Percentiles rank a stretch among this genome's conserved stretches.
Evolutionary conservation across 1,284 basidiomycete species (phyloP).

Genomic region (Apiotrichum montevideense): DNA sequence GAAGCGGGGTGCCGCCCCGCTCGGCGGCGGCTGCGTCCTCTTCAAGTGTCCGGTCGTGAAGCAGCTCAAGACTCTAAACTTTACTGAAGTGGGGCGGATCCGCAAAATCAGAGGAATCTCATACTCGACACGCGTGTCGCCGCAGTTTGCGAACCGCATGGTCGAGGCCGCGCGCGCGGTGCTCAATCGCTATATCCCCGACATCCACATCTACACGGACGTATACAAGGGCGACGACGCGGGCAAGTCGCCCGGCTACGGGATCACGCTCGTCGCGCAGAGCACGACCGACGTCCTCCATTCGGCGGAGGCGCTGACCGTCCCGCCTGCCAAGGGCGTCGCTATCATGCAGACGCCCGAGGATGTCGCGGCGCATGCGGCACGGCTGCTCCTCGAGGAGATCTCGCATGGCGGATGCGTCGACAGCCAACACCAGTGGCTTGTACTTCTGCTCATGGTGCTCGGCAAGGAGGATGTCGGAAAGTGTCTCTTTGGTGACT

Average conservation of each 20-base stretch:
- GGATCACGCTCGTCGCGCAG: constrained; percentile 80
- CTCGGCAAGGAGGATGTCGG: constrained; percentile 94
- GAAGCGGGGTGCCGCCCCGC: constrained; percentile 83
- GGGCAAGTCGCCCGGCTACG: constrained; percentile 94
- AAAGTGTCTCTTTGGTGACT: constrained; percentile 73
- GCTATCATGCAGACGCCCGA: constrained; percentile 62
- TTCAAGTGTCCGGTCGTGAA: constrained; percentile 90
- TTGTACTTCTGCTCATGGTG: constrained; percentile 88
- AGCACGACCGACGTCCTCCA: constrained; percentile 87
- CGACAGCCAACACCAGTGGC: constrained; percentile 78
- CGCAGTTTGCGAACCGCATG: constrained; percentile 96
- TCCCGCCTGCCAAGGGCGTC: constrained; percentile 41
- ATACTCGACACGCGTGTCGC: constrained; percentile 91
- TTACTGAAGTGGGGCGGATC: constrained; percentile 82
- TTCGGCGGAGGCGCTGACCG: constrained; percentile 75
- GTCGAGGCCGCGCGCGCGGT: constrained; percentile 88
- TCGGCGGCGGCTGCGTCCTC: constrained; percentile 86
- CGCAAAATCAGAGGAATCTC: constrained; percentile 93
- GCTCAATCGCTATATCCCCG: constrained; percentile 93
- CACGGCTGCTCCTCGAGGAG: constrained; percentile 70
- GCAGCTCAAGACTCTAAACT: constrained; percentile 83
- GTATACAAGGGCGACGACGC: constrained; percentile 97
- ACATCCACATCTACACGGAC: constrained; percentile 97
- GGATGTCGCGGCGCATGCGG: constrained; percentile 77
- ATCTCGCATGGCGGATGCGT: constrained; percentile 81